These are phyloP conservation scores for Potentilla sterilis DNA, from an alignment of 306 rosid genomes.

Conservation along the genomic window DNA sequence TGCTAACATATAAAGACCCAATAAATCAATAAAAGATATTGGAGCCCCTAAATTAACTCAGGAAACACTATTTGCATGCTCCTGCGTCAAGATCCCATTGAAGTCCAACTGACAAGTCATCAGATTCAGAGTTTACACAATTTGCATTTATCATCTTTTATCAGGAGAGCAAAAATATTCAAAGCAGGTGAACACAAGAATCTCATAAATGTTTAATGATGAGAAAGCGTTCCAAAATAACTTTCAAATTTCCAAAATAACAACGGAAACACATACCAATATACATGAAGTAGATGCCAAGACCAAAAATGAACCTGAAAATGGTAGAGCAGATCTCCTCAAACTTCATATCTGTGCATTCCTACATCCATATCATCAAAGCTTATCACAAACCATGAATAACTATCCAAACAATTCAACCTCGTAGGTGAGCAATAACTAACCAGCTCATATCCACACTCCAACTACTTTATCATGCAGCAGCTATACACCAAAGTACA, in stretches of 20 bases:
- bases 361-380: background rate
- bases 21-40: too few species aligned
- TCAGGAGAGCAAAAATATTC: too few species aligned
- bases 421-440: constrained; percentile 1
- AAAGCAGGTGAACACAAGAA: too few species aligned
- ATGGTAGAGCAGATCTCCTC: background rate
- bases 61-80: too few species aligned
- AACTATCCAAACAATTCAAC: constrained; percentile 15
- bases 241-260: background rate
- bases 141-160: too few species aligned
- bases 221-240: too few species aligned
- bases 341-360: background rate
- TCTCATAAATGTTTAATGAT: too few species aligned
- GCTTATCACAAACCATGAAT: background rate
- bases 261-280: background rate
- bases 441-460: constrained; percentile 10
- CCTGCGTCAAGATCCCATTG: too few species aligned
- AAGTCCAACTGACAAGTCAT: too few species aligned
- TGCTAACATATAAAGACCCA: too few species aligned
- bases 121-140: too few species aligned
- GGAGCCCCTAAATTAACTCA: too few species aligned
- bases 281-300: background rate
- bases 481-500: constrained; percentile 26
- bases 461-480: background rate
- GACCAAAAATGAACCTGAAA: background rate